A percentile compares a stretch with the other conserved stretches of the same genome.
These are phyloP conservation scores for Boletellus sp. DNA, from an alignment of 768 basidiomycete species.

Conservation along the genomic window DNA sequence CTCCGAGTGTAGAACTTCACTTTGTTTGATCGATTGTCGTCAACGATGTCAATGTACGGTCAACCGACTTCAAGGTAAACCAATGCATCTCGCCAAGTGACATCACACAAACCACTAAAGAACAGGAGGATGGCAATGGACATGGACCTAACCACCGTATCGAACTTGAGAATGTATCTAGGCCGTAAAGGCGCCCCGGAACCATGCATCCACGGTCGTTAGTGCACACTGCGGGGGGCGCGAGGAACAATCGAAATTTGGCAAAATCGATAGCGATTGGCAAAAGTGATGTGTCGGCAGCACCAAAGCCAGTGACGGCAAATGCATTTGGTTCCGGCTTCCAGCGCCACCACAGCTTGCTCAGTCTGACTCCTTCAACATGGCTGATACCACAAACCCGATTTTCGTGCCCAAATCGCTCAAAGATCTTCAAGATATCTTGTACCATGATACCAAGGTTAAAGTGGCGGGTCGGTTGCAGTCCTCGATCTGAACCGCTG, in stretches of 20 bases:
- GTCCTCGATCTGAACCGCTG: background rate
- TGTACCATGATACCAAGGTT: conserved; percentile 72
- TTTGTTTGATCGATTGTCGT: conserved; percentile 65
- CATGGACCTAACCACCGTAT: conserved; percentile 55
- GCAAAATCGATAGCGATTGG: no score
- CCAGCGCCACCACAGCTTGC: no score
- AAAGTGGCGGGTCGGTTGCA: conserved; percentile 80
- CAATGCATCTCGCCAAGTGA: conserved; percentile 27
- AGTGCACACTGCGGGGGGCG: no score
- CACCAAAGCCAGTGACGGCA: no score
- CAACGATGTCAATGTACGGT: conserved; percentile 50
- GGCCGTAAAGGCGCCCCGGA: conserved; percentile 61
- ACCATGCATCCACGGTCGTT: conserved; percentile 72
- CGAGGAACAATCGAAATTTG: conserved; percentile 46
- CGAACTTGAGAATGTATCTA: conserved; percentile 57
- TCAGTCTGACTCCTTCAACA: conserved; percentile 2
- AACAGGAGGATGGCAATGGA: no score
- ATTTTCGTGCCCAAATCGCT: conserved; percentile 45
- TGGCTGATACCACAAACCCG: conserved; percentile 18
- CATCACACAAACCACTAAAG: background rate
- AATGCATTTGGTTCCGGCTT: no score
- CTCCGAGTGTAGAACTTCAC: conserved; percentile 34
- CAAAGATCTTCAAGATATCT: conserved; percentile 51
- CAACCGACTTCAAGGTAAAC: conserved; percentile 44
- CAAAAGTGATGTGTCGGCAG: conserved; percentile 32